phyloP scores from a whole-genome alignment of 1,139 yeast genomes.

The Zygosaccharomyces sapae region DNA sequence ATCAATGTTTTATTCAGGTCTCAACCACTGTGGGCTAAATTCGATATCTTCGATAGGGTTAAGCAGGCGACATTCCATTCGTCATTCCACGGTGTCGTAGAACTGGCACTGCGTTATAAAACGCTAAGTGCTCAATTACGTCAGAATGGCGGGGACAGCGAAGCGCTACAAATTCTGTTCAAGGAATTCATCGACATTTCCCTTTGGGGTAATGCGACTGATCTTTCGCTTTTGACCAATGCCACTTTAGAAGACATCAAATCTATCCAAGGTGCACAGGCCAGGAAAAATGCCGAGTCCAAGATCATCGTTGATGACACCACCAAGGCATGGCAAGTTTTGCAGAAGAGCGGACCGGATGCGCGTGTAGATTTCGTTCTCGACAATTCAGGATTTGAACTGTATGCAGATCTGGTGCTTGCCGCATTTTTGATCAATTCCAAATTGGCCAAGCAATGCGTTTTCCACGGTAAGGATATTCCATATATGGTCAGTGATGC shows the following conservation, averaged over 20 bases:
- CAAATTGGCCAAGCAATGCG: constrained; percentile 55
- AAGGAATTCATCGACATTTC: constrained; percentile 83
- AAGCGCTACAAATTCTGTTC: constrained; percentile 51
- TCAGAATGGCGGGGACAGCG: constrained; percentile 37
- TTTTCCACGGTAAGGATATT: constrained; percentile 80
- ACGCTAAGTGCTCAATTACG: constrained; percentile 39
- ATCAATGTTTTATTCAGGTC: constrained; percentile 48
- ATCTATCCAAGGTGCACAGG: constrained; percentile 85
- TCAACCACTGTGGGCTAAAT: constrained; percentile 40
- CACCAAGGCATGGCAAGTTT: constrained; percentile 57
- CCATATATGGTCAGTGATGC: constrained; percentile 99
- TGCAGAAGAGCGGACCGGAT: constrained; percentile 29
- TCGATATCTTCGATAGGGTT: constrained; percentile 65
- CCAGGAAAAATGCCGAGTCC: constrained; percentile 76
- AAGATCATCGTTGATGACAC: constrained; percentile 79
- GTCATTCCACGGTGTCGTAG: constrained; percentile 74
- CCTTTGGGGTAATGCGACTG: constrained; percentile 98
- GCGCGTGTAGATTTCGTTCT: constrained; percentile 77
- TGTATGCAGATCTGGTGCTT: constrained; percentile 80
- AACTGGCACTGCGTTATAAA: constrained; percentile 68
- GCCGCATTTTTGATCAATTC: constrained; percentile 73
- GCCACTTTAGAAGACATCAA: constrained; percentile 83
- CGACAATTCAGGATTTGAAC: constrained; percentile 94
- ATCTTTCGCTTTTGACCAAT: constrained; percentile 79
- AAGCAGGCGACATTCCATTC: constrained; percentile 72